Conservation (phyloP, 306 rosid genomes). For the Cercis canadensis region DNA sequence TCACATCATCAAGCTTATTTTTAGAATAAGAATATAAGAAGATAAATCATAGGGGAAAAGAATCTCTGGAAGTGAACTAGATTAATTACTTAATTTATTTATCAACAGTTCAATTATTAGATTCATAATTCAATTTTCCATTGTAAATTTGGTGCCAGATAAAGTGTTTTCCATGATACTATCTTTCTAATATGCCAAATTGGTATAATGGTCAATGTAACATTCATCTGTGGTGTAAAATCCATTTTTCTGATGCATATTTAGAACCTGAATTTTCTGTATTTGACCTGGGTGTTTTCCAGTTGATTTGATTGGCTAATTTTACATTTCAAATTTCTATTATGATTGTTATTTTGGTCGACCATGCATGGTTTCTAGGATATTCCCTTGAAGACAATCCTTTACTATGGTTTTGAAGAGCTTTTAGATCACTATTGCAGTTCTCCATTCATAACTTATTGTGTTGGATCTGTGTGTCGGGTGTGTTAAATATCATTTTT, state of each 20-base stretch:
- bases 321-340: background rate
- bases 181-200: constrained; percentile 1
- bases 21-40: background rate
- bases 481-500: background rate
- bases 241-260: constrained; percentile 3
- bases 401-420: background rate
- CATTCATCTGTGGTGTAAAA: background rate
- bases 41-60: background rate
- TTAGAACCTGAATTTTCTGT: constrained; percentile 1
- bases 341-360: background rate
- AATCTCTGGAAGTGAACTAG: constrained; percentile 13
- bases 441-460: background rate
- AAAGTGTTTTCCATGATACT: background rate
- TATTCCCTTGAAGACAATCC: background rate
- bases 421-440: background rate
- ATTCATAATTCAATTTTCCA: background rate
- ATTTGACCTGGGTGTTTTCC: constrained; percentile 9
- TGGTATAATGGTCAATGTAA: constrained; percentile 11
- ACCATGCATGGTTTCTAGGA: background rate
- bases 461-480: background rate
- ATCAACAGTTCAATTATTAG: constrained; percentile 1
- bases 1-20: constrained; percentile 5
- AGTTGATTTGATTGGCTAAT: constrained; percentile 10
- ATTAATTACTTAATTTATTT: constrained; percentile 12
- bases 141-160: constrained; percentile 7